Conservation (phyloP, 306 rosid genomes). For the Citrullus amarus region DNA sequence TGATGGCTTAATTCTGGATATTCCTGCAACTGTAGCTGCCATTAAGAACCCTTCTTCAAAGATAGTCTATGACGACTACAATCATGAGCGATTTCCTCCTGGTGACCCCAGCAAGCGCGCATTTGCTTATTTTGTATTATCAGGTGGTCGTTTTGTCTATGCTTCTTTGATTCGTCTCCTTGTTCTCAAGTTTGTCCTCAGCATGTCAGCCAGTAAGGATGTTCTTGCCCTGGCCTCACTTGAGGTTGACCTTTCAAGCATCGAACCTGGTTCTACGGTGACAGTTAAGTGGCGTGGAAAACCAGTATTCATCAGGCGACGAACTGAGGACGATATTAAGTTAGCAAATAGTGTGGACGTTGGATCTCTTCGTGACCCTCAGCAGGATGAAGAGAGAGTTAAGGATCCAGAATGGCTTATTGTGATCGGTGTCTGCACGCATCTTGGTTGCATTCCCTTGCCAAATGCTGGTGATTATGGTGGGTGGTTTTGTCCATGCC, state of each 20-base stretch:
- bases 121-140: slow-evolving; percentile 75
- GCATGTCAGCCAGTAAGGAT: slow-evolving; percentile 90
- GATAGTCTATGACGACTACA: slow-evolving; percentile 59
- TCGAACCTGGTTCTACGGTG: slow-evolving; percentile 68
- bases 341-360: slow-evolving; percentile 67
- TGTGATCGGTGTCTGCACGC: slow-evolving; percentile 79
- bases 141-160: slow-evolving; percentile 73
- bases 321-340: slow-evolving; percentile 65
- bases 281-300: slow-evolving; percentile 91
- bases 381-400: slow-evolving; percentile 56
- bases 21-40: slow-evolving; percentile 54
- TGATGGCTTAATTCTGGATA: slow-evolving; percentile 31
- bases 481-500: slow-evolving; percentile 94
- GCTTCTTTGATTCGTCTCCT: slow-evolving; percentile 75
- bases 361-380: slow-evolving; percentile 70
- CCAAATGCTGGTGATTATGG: slow-evolving; percentile 86
- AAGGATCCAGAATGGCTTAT: slow-evolving; percentile 81
- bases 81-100: slow-evolving; percentile 68
- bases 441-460: slow-evolving; percentile 83
- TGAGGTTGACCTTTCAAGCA: slow-evolving; percentile 79
- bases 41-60: slow-evolving; percentile 60
- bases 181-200: slow-evolving; percentile 68
- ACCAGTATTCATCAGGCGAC: slow-evolving; percentile 80
- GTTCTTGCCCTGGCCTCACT: slow-evolving; percentile 82
- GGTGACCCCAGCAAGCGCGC: slow-evolving; percentile 93